phyloP scores from a whole-genome alignment of 129 eudicot species.

The Arctium minus region DNA sequence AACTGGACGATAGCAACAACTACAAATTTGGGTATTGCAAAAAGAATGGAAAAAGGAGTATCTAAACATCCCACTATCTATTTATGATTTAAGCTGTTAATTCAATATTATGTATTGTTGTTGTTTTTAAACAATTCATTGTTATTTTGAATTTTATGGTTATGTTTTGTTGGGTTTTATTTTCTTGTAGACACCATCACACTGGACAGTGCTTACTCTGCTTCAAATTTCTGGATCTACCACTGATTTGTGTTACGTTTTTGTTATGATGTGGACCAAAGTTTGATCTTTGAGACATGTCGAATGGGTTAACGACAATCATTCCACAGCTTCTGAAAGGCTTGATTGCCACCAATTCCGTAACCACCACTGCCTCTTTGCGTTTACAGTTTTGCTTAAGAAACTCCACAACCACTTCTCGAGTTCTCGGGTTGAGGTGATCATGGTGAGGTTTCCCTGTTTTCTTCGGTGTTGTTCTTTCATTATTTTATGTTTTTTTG shows the following conservation, averaged over 20 bases:
- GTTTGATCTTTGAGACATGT: slow-evolving; percentile 13
- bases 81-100: neutral
- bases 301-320: slow-evolving; percentile 4
- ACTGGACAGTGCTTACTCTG: neutral
- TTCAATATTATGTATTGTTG: neutral
- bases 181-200: neutral
- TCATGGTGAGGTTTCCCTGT: slow-evolving; percentile 14
- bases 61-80: neutral
- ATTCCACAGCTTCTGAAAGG: slow-evolving; percentile 13
- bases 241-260: neutral
- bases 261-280: slow-evolving; percentile 11
- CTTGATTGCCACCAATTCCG: neutral
- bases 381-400: neutral
- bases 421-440: neutral
- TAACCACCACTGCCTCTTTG: slow-evolving; percentile 1
- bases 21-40: neutral
- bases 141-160: neutral
- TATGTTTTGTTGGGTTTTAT: neutral
- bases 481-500: neutral
- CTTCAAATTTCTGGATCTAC: neutral
- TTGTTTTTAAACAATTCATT: neutral
- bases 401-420: no score
- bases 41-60: neutral
- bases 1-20: neutral
- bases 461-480: neutral